These are phyloP conservation scores for Neospermospora avenae DNA, from an alignment of 2,329 filamentous ascomycete species.

Conservation along the genomic window DNA sequence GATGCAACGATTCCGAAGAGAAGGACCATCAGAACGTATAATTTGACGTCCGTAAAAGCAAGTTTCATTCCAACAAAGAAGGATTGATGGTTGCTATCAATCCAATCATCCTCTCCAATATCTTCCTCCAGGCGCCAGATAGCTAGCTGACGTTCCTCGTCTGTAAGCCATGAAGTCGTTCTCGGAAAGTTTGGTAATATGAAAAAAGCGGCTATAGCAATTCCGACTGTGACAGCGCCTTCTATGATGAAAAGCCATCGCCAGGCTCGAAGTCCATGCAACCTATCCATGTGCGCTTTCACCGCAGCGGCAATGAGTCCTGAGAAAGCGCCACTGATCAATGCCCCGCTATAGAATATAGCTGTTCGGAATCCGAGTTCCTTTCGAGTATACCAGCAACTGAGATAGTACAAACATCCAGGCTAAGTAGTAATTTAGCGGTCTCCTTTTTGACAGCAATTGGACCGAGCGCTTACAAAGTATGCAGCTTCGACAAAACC, in stretches of 20 bases:
- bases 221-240: constrained; percentile 59
- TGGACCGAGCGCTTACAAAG: constrained; percentile 39
- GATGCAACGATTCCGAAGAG: constrained; percentile 56
- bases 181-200: constrained; percentile 66
- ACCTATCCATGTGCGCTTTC: constrained; percentile 59
- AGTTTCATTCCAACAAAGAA: constrained; percentile 48
- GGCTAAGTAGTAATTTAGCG: constrained; percentile 37
- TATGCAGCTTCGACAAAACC: constrained; percentile 55
- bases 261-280: constrained; percentile 57
- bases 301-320: constrained; percentile 64
- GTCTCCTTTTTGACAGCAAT: background rate
- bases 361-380: constrained; percentile 65
- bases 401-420: constrained; percentile 61
- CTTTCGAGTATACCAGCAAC: constrained; percentile 66
- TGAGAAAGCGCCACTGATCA: constrained; percentile 70
- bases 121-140: constrained; percentile 61
- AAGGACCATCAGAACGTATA: constrained; percentile 28
- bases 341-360: constrained; percentile 63
- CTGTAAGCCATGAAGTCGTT: constrained; percentile 53
- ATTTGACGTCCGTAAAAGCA: constrained; percentile 55
- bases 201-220: constrained; percentile 55
- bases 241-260: constrained; percentile 70
- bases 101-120: constrained; percentile 62
- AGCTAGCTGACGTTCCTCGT: constrained; percentile 55
- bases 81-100: constrained; percentile 52